These are phyloP conservation scores for Exophiala sp. DNA, from an alignment of 2,329 filamentous ascomycete species.

Conservation along the genomic window DNA sequence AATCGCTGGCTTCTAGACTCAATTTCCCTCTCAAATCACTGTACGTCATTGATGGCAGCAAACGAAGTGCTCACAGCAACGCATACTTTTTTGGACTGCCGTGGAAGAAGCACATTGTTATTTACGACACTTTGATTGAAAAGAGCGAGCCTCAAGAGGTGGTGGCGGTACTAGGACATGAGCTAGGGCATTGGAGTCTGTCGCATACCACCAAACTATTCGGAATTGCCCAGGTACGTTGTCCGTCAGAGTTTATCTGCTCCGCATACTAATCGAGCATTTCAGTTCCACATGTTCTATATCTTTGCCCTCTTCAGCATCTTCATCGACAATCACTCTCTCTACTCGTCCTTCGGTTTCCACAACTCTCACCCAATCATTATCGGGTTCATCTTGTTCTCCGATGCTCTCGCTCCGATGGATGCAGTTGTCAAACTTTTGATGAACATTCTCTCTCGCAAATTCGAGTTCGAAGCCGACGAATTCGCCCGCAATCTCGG, in stretches of 20 bases:
- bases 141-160: constrained; percentile 91
- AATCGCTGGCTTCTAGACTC: constrained; percentile 72
- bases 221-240: constrained; percentile 68
- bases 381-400: constrained; percentile 96
- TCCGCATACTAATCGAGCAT: not conserved
- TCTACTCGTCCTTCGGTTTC: constrained; percentile 92
- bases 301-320: constrained; percentile 94
- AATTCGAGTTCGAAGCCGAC: constrained; percentile 93
- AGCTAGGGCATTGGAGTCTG: constrained; percentile 94
- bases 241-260: not conserved
- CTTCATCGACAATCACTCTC: constrained; percentile 89
- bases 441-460: constrained; percentile 92
- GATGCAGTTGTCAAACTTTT: constrained; percentile 90
- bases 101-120: constrained; percentile 99
- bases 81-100: constrained; percentile 95
- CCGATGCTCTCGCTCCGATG: constrained; percentile 88
- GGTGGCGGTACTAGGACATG: constrained; percentile 88
- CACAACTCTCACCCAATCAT: constrained; percentile 77
- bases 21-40: constrained; percentile 89
- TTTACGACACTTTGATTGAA: constrained; percentile 95
- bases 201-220: constrained; percentile 91
- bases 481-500: constrained; percentile 79
- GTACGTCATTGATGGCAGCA: constrained; percentile 90
- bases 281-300: constrained; percentile 84
- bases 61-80: constrained; percentile 81